A percentile compares a stretch with the other conserved stretches of the same genome.
Evolutionary conservation across 2,329 filamentous ascomycete species (phyloP).

Genomic region (Cercospora berteroae): DNA sequence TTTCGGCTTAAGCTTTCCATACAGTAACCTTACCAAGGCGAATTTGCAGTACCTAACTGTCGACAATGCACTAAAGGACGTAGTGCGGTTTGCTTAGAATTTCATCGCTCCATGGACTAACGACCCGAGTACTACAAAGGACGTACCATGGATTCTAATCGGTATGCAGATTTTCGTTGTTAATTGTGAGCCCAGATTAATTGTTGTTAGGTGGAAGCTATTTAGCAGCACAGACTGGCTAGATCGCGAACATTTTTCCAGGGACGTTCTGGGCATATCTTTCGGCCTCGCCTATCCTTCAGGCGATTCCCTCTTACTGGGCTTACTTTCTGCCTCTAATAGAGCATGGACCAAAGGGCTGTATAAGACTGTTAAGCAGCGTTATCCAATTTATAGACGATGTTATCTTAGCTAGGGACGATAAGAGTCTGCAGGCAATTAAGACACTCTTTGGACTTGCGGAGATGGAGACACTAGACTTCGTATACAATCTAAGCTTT

Average conservation of each 20-base stretch:
- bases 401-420: background rate
- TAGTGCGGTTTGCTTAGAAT: conserved; percentile 37
- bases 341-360: background rate
- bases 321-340: background rate
- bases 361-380: background rate
- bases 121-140: background rate
- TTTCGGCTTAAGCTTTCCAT: conserved; percentile 58
- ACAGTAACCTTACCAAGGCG: conserved; percentile 49
- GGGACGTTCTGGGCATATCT: background rate
- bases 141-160: background rate
- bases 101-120: background rate
- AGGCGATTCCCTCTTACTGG: background rate
- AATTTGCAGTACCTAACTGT: conserved; percentile 56
- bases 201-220: background rate
- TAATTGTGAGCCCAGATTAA: too few species aligned
- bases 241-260: background rate
- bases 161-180: background rate
- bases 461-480: background rate
- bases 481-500: background rate
- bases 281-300: background rate
- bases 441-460: background rate
- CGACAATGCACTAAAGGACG: conserved; percentile 53
- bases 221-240: background rate
- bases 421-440: background rate
- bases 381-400: background rate